phyloP scores from a whole-genome alignment of 139 green algal genomes.

The Raphidocelis subcapitata region DNA sequence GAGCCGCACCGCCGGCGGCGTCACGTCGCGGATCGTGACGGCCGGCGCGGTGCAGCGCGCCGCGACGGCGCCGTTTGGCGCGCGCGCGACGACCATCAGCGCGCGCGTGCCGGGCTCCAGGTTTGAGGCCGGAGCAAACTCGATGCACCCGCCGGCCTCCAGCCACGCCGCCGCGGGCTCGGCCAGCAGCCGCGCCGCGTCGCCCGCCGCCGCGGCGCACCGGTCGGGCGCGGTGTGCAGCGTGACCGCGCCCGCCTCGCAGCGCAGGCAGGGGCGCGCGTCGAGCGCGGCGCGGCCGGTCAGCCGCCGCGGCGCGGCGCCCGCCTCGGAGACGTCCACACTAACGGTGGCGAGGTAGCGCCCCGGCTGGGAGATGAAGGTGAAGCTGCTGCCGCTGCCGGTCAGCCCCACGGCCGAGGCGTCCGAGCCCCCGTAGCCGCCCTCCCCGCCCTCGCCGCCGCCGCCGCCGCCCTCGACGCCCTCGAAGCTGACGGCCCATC shows the following conservation, averaged over 20 bases:
- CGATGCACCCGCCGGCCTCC: background rate
- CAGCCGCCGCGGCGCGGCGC: background rate
- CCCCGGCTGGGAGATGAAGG: conserved; percentile 11
- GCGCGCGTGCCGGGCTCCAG: background rate
- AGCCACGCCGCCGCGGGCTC: background rate
- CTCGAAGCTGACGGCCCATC: conserved; percentile 10
- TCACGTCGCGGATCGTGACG: conserved; percentile 3
- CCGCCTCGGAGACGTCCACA: background rate
- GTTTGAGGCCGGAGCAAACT: too few relatives aligned
- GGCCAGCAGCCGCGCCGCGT: background rate
- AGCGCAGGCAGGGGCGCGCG: background rate
- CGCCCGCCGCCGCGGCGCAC: background rate
- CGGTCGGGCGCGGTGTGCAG: background rate
- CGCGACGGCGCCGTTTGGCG: too few relatives aligned
- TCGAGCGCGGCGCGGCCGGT: background rate
- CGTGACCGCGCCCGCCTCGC: conserved; percentile 4
- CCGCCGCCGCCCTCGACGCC: background rate
- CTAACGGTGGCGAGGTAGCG: background rate
- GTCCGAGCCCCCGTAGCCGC: too few relatives aligned
- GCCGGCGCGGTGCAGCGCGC: background rate
- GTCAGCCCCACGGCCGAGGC: too few relatives aligned
- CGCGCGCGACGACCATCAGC: background rate
- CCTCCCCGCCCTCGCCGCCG: too few relatives aligned
- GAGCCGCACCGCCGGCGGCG: background rate
- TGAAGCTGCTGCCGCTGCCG: conserved; percentile 4